These are phyloP conservation scores for Artemisia tridentata DNA, from an alignment of 129 eudicot genomes.

Conservation along the genomic window DNA sequence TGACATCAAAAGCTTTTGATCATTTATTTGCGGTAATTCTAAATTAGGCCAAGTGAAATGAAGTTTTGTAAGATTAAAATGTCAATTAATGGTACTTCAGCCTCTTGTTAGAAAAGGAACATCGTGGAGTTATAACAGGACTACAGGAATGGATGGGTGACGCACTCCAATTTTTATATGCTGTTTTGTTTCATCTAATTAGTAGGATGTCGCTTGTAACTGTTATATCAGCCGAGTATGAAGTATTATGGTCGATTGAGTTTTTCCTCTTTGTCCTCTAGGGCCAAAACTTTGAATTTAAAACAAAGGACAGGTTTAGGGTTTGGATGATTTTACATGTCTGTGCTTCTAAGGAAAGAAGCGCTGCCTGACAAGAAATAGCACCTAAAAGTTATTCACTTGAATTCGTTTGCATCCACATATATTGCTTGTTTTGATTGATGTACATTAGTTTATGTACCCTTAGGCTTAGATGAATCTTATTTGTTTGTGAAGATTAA, in stretches of 20 bases:
- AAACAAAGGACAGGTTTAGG: slow-evolving; percentile 3
- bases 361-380: background rate
- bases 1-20: background rate
- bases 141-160: background rate
- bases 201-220: background rate
- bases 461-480: background rate
- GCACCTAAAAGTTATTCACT: background rate
- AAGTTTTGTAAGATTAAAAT: background rate
- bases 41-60: background rate
- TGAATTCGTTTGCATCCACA: slow-evolving; percentile 4
- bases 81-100: background rate
- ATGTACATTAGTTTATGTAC: slow-evolving; percentile 11
- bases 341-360: slow-evolving; percentile 8
- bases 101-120: background rate
- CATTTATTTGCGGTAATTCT: background rate
- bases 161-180: background rate
- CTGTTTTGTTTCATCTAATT: slow-evolving; percentile 10
- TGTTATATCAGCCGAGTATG: background rate
- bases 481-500: slow-evolving; percentile 3
- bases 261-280: background rate
- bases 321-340: slow-evolving; percentile 14
- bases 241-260: background rate
- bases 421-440: background rate
- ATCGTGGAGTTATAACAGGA: slow-evolving; percentile 1
- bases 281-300: background rate